Percentiles rank a stretch among this genome's conserved stretches.
Conservation (phyloP, 2,329 filamentous ascomycete species). For the Pseudogymnoascus sp. region DNA sequence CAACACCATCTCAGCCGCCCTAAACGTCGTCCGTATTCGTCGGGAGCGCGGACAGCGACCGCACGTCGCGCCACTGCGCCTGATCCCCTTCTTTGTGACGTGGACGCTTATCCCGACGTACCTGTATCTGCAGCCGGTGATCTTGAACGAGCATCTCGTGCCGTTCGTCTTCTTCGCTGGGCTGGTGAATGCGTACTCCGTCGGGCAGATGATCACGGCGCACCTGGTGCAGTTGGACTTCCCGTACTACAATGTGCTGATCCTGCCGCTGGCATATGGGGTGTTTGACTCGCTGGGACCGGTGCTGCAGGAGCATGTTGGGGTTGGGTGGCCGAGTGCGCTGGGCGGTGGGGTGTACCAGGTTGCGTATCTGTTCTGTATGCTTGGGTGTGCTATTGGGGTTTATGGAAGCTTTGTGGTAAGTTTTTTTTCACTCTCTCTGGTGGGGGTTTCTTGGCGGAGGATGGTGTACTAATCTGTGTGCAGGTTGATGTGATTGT, state of each 20-base stretch:
- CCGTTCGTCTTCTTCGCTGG: constrained; percentile 87
- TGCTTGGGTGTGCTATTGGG: constrained; percentile 75
- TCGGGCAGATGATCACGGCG: constrained; percentile 91
- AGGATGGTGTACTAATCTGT: constrained; percentile 6
- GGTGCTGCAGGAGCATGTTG: constrained; percentile 47
- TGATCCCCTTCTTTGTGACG: constrained; percentile 70
- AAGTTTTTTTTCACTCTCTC: constrained; percentile 20
- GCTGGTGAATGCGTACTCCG: constrained; percentile 87
- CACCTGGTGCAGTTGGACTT: constrained; percentile 84
- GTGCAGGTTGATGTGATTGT: constrained; percentile 80
- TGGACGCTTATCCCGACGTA: constrained; percentile 76
- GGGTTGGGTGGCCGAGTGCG: constrained; percentile 67
- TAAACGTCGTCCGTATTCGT: constrained; percentile 79
- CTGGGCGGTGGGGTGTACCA: constrained; percentile 77
- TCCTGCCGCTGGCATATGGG: constrained; percentile 68
- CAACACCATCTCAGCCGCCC: constrained; percentile 56
- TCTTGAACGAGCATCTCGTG: constrained; percentile 75
- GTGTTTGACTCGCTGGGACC: constrained; percentile 78
- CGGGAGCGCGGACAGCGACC: constrained; percentile 66
- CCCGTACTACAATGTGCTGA: constrained; percentile 83
- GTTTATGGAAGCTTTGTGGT: constrained; percentile 96
- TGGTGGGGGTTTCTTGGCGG: constrained; percentile 30
- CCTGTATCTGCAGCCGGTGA: constrained; percentile 75
- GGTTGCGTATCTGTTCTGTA: constrained; percentile 83
- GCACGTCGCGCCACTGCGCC: constrained; percentile 70